Base-by-base conservation (phyloP, 139 green algal species). In the Edaphochlamys debaryana region DNA sequence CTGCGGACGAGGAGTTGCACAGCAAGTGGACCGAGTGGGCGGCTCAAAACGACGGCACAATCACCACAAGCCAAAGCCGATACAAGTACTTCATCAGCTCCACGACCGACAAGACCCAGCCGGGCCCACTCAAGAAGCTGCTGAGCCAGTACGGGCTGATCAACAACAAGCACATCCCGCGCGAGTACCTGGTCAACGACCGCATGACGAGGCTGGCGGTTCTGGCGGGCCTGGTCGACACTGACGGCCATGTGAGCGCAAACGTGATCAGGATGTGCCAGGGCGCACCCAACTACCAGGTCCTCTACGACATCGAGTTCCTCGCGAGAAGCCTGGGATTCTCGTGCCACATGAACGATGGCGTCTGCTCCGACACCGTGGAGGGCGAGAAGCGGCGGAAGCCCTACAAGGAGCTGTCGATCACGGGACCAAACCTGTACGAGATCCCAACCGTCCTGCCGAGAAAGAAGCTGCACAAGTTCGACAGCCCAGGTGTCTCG, bases 381-480 rank as follows among this genome's bases (percentile, higher is more conserved):
- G 45, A 41, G 27, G 41, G 70, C 5, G 54, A 37, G 38, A 73
- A 73, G 67, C 27, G 40, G 40, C 67, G 52, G 3, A 72, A 36
- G 62, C 70, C 76, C 34, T 83, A 75, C 76, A 83, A 83, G 62
- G 62, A 64, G 60, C 58, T 66, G 29, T 30, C 27, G 11, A 66
- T 66, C 25, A 66, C 58, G 27, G 58, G 58, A 9, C 36, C 22
- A 4, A 66, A 36, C 29, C 58, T 66, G 58, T 37, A 66, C 58
- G 58, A 66, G 58, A 37, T 66, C 30, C 58, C 58, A 4, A 66
- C 58, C 29, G 58, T 66, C 58, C 58, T 66, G 58, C 27, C 58
- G 27, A 36, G 58, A 36, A 66, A 66, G 25, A 66, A 66, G 58
- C 58, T 66, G 2, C 4, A 4, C 25, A 37, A 37, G 58, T 27